Evolutionary conservation across 2,329 filamentous ascomycete species (phyloP).

Genomic region (Nigrospora oryzae): DNA sequence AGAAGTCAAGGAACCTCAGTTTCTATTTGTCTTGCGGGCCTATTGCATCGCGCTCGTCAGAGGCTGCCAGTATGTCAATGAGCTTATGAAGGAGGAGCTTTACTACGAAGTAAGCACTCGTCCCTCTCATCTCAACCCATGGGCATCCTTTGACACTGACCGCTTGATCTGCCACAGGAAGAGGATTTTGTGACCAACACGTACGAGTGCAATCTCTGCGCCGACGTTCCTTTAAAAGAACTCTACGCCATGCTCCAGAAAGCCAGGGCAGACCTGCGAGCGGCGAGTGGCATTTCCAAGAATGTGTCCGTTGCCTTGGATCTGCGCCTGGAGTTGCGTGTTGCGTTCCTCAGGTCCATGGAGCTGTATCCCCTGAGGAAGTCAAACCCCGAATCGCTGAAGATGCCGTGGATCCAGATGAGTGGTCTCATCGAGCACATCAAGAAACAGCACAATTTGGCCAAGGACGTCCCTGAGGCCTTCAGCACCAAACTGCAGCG

Average conservation of each 20-base stretch:
- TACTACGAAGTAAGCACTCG: constrained; percentile 67
- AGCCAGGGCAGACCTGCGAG: constrained; percentile 26
- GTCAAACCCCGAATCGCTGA: constrained; percentile 33
- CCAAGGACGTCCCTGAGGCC: constrained; percentile 60
- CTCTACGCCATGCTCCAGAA: constrained; percentile 44
- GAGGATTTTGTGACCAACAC: constrained; percentile 95
- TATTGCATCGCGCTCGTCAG: constrained; percentile 85
- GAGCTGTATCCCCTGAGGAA: constrained; percentile 37
- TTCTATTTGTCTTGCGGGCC: constrained; percentile 63
- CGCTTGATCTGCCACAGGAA: constrained; percentile 46
- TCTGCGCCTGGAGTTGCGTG: constrained; percentile 58
- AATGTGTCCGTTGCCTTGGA: constrained; percentile 48
- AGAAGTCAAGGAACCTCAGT: constrained; percentile 24
- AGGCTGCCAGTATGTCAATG: constrained; percentile 70
- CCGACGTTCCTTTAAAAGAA: constrained; percentile 47
- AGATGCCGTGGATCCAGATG: constrained; percentile 43
- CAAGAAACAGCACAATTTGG: constrained; percentile 51
- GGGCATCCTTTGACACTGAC: background rate
- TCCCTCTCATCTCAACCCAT: too few species aligned
- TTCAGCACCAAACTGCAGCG: constrained; percentile 89
- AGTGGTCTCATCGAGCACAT: constrained; percentile 44
- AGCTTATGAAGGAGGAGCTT: constrained; percentile 70
- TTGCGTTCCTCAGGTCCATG: constrained; percentile 49
- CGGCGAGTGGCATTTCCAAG: constrained; percentile 14
- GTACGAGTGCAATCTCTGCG: constrained; percentile 72